Base-by-base conservation (phyloP, 2,329 filamentous ascomycete species). In the Domatiomyces globalis region DNA sequence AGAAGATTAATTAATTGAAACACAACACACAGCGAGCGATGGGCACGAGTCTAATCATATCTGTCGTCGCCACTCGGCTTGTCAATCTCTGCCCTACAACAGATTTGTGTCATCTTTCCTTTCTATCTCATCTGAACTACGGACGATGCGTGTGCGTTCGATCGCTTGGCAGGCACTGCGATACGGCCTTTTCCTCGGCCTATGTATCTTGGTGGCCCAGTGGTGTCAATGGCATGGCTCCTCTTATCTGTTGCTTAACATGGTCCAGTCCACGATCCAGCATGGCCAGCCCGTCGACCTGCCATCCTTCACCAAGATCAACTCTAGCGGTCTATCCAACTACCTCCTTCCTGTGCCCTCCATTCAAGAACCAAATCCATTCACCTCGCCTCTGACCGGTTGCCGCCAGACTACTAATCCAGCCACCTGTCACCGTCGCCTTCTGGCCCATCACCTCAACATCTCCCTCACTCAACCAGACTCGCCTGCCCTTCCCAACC, bases 381-480 rank as follows among this genome's bases (percentile, higher is more conserved):
- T 55, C 46, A 49, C 63, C 17, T 36, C 49, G 12, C 19, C 46
- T 22, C 48, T 63, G 10, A 57, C 60, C 29, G 20, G 51, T 43
- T 63, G 62, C 51, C 51, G 48, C 15, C 22, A 53, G 9, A 49
- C 49, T 12, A 56, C 61, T 2, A 69, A 69, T 50, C 55, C 48
- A 27, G 61, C 62, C 53, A 68, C 65, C 15, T 56, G 59, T 20
- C 66, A 69, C 50, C 59, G 67, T 27, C 63, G 66, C 27, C 56
- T 69, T 15, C 58, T 60, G 9, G 60, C 62, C 49, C 46, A 56
- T 1, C 55, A 69, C 17, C 63, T 62, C 46, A 68, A 67, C 50
- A 67, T 69, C 54, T 49, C 29, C 4, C 33, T 49, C 43, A 57
- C 54, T 4, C 43, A 8, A 20, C 43, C 43, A 10, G 43, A 45